Evolutionary conservation across 192 early-diverging fungal species (phyloP), one percentile per base, ranked within the genome.

Genomic region (Neocallimastix lanati): DNA sequence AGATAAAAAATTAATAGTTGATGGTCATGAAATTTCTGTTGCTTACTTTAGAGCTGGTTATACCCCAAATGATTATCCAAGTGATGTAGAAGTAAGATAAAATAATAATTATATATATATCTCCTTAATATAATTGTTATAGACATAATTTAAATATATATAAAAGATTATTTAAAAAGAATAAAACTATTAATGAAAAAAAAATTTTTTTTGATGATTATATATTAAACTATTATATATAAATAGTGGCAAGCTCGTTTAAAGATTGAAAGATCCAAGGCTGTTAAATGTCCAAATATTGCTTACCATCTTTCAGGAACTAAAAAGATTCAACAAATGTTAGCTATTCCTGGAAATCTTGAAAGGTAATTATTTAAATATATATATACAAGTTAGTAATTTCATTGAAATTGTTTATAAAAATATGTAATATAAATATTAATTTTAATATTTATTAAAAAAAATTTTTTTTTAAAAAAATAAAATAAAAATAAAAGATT

Each of bases 311-410:
- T 99, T 28, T 92, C 92, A 12, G 97, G 97, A n/a, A 88, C 93
- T 50, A 99, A 99, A 84, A 99, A 99, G 81, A 89, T 97, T 13
- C 97, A 99, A 82, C 96, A 99, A 82, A 92, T 97, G 13, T 83
- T 99, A 28, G 91, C 96, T 0, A 82, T 86, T 11, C 91, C 95
- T 1, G 93, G 93, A 29, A 83, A 92, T 38, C 82, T 99, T 14
- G 96, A 99, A 82, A 88, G 90, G 84, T 96, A 91, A 83, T 84
- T 87, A 76, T 37, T 15, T 58, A 29, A 12, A 14, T 12, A 58
- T 30, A 77, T 21, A 78, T 28, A 21, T 25, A 16, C 81, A 83
- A 58, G 28, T 30, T 7, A n/a, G n/a, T n/a, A n/a, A n/a, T n/a
- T n/a, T n/a, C n/a, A n/a, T n/a, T n/a, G n/a, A n/a, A n/a, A n/a